Evolutionary conservation across 2,329 filamentous ascomycete genomes (phyloP).

Genomic region (Aspergillus terreus): DNA sequence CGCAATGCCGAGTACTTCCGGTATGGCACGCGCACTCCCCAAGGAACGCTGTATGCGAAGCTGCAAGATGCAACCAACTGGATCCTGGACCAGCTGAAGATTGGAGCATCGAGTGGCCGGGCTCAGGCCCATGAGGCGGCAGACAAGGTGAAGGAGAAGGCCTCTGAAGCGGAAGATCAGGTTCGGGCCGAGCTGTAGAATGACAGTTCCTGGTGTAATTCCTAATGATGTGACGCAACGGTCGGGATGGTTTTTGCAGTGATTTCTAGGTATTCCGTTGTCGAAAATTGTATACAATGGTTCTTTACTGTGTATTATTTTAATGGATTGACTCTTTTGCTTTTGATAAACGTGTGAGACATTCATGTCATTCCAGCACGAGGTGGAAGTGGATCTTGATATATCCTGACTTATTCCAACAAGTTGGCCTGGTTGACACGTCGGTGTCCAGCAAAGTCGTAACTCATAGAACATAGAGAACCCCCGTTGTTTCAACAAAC

Average conservation of each 20-base stretch:
- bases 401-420: too few species aligned
- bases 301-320: neutral
- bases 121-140: conserved; percentile 47
- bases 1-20: conserved; percentile 73
- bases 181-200: conserved; percentile 28
- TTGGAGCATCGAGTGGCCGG: conserved; percentile 46
- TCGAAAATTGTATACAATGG: neutral
- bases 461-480: neutral
- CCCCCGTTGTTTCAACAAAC: too few species aligned
- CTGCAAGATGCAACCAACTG: conserved; percentile 48
- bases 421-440: neutral
- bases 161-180: conserved; percentile 49
- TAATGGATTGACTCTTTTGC: too few species aligned
- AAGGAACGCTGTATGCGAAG: conserved; percentile 64
- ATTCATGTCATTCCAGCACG: too few species aligned
- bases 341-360: too few species aligned
- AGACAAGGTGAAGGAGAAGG: conserved; percentile 42
- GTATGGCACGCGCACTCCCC: conserved; percentile 67
- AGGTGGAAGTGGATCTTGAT: too few species aligned
- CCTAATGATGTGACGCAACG: conserved; percentile 4
- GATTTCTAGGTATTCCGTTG: neutral
- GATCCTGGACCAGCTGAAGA: conserved; percentile 47
- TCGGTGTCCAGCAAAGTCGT: neutral
- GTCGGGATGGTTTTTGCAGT: neutral
- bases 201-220: conserved; percentile 2